Percentiles rank a stretch among this genome's conserved stretches.
Conservation (phyloP, 129 eudicot species). For the Heracleum sosnowskyi region DNA sequence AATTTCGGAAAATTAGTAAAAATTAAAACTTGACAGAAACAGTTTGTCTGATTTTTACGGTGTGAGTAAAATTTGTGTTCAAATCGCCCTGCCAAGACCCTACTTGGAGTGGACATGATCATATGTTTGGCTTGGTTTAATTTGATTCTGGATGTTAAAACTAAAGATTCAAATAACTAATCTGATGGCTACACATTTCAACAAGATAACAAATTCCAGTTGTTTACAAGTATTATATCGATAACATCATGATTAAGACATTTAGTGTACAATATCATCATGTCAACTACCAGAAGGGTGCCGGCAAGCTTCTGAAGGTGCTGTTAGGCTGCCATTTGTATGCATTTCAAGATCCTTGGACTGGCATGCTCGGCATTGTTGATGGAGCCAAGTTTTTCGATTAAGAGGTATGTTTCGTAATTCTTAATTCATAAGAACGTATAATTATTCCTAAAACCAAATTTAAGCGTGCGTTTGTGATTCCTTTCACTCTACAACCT, state of each 20-base stretch:
- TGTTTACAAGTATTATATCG: constrained; percentile 1
- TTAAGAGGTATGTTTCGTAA: constrained; percentile 6
- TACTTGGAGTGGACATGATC: neutral
- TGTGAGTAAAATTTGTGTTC: neutral
- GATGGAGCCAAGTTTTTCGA: constrained; percentile 36
- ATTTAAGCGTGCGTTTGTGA: constrained; percentile 11
- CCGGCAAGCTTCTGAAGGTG: constrained; percentile 46
- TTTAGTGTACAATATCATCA: neutral
- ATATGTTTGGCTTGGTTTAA: neutral
- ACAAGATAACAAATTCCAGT: neutral
- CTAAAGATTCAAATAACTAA: neutral
- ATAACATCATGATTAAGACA: constrained; percentile 13
- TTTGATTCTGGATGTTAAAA: neutral
- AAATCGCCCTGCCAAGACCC: neutral
- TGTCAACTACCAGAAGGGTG: constrained; percentile 10
- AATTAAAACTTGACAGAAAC: too few species aligned
- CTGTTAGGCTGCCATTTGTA: constrained; percentile 46
- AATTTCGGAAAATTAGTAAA: too few species aligned
- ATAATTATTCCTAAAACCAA: neutral
- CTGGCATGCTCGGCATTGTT: constrained; percentile 38
- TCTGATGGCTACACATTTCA: neutral
- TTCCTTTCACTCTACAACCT: constrained; percentile 14
- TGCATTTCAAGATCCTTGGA: constrained; percentile 19
- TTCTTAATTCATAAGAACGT: neutral
- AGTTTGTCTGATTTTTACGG: neutral